Evolutionary conservation across 192 early-diverging fungal species (phyloP).

Genomic region (Diversispora eburnea): DNA sequence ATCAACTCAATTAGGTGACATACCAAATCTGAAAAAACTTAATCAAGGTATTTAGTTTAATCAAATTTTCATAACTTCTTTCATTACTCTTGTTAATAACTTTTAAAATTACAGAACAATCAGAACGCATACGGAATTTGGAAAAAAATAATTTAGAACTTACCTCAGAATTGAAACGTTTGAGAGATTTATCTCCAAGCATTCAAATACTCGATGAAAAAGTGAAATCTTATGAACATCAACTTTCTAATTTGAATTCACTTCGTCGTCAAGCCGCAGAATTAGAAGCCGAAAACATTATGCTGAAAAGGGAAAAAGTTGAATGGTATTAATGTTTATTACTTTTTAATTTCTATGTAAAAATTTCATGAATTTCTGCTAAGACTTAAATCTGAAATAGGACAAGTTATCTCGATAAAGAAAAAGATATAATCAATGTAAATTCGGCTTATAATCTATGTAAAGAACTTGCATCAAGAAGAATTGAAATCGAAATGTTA

Average conservation of each 20-base stretch:
- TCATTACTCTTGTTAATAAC: not conserved
- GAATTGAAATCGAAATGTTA: conserved; percentile 12
- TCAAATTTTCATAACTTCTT: not conserved
- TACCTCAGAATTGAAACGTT: not conserved
- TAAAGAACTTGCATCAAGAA: not conserved
- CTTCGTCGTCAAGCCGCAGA: not conserved
- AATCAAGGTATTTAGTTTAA: not conserved
- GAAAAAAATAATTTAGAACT: not conserved
- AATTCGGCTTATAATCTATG: conserved; percentile 11
- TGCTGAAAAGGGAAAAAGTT: conserved; percentile 16
- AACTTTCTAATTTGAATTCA: conserved; percentile 6
- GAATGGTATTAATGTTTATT: conserved; percentile 1
- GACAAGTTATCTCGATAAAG: not conserved
- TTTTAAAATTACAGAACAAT: conserved; percentile 1
- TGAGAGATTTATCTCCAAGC: conserved; percentile 8
- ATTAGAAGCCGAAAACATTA: conserved; percentile 21
- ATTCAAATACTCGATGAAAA: conserved; percentile 13
- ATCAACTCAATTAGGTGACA: conserved; percentile 1
- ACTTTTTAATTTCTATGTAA: not conserved
- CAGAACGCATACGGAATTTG: not conserved
- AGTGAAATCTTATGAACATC: not conserved
- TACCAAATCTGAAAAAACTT: not conserved
- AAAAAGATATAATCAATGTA: not conserved
- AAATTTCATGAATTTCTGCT: not conserved
- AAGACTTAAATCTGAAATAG: not conserved